Evolutionary conservation across 1,284 basidiomycete species (phyloP).

Genomic region (Tremellales sp.): DNA sequence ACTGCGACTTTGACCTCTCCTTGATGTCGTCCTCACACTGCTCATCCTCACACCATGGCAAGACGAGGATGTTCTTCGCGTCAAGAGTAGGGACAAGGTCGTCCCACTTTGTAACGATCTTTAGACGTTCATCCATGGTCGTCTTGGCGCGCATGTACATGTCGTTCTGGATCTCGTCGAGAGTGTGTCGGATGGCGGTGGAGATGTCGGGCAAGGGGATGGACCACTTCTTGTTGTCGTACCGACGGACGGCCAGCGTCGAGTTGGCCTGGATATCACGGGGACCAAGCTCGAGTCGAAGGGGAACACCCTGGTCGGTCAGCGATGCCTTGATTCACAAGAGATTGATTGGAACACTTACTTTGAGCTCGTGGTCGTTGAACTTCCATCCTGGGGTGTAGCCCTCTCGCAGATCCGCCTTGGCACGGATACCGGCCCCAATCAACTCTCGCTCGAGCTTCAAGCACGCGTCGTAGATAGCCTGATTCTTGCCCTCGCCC

Average conservation of each 20-base stretch:
- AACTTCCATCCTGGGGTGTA: conserved; percentile 99
- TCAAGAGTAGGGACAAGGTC: conserved; percentile 88
- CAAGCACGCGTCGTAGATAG: conserved; percentile 73
- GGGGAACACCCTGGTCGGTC: conserved; percentile 72
- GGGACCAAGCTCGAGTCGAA: conserved; percentile 95
- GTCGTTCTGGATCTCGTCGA: conserved; percentile 82
- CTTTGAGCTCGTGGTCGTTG: conserved; percentile 99
- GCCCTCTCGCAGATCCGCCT: conserved; percentile 87
- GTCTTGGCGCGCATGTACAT: conserved; percentile 80
- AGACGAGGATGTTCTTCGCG: conserved; percentile 77
- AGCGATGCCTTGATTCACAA: background rate
- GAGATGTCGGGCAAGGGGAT: conserved; percentile 64
- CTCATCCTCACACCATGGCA: conserved; percentile 96
- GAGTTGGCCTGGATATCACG: conserved; percentile 82
- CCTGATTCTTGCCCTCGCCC: conserved; percentile 55
- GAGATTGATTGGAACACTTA: conserved; percentile 30
- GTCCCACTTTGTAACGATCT: conserved; percentile 78
- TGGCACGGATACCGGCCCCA: conserved; percentile 73
- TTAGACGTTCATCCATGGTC: conserved; percentile 69
- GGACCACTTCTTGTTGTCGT: conserved; percentile 76
- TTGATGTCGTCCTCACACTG: conserved; percentile 98
- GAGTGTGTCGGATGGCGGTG: conserved; percentile 59
- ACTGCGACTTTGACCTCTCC: conserved; percentile 74
- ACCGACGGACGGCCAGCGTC: conserved; percentile 80
- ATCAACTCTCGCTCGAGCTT: conserved; percentile 67